Evolutionary conservation across 164 flowering plant species (phyloP).

Genomic region (Euptelea pleiosperma): DNA sequence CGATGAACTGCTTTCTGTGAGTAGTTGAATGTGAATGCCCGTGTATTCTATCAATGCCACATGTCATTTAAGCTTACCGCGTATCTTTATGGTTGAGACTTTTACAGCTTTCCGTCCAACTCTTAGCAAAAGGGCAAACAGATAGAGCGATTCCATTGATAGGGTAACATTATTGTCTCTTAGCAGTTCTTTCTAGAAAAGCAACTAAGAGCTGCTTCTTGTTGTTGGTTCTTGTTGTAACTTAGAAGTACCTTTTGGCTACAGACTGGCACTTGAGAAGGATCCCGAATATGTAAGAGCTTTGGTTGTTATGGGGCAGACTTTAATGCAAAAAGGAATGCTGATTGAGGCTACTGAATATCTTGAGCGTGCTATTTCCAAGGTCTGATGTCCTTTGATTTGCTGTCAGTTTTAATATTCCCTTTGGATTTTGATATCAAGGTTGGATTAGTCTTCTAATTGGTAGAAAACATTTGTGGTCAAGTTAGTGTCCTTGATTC

Average conservation of each 20-base stretch:
- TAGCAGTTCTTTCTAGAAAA: not conserved
- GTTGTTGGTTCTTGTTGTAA: conserved; percentile 4
- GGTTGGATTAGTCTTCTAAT: not conserved
- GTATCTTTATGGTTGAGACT: conserved; percentile 8
- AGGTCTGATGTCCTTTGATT: conserved; percentile 41
- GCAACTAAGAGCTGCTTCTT: not conserved
- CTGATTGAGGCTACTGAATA: conserved; percentile 49
- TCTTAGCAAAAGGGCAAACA: conserved; percentile 40
- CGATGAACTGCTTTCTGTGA: conserved; percentile 58
- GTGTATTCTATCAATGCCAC: not conserved
- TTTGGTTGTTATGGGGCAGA: conserved; percentile 64
- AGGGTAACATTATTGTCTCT: conserved; percentile 36
- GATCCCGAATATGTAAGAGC: conserved; percentile 69
- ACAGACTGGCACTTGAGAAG: conserved; percentile 73
- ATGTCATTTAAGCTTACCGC: conserved; percentile 1
- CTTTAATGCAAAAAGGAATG: conserved; percentile 42
- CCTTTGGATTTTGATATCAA: not conserved
- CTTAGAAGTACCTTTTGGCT: conserved; percentile 9
- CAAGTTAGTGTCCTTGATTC: not conserved
- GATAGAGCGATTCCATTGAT: conserved; percentile 60
- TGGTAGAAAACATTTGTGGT: not conserved
- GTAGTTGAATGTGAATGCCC: conserved; percentile 17
- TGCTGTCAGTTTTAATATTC: not conserved
- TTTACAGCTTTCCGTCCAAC: conserved; percentile 57
- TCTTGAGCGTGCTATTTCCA: conserved; percentile 66